Conservation (phyloP, 768 basidiomycete genomes). For the Mycena indigotica region DNA sequence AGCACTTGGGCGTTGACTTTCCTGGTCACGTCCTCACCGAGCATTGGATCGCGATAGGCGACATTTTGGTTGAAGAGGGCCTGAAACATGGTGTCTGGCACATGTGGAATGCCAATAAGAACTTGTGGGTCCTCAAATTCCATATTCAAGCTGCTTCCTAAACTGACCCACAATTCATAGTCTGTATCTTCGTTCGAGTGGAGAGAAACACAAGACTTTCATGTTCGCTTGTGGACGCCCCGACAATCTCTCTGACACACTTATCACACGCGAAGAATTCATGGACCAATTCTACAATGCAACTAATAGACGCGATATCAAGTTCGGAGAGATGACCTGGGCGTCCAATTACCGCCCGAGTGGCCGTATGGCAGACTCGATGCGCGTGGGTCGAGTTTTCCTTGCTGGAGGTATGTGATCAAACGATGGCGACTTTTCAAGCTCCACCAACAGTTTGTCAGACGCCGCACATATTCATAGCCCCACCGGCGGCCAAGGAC, state of each 20-base stretch:
- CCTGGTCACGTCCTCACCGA: constrained; percentile 39
- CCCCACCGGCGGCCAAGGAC: constrained; percentile 45
- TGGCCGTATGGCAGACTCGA: constrained; percentile 48
- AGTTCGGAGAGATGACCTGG: constrained; percentile 31
- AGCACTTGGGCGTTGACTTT: constrained; percentile 42
- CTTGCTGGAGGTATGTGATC: constrained; percentile 44
- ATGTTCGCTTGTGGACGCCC: constrained; percentile 4
- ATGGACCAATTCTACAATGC: constrained; percentile 29
- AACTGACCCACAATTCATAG: not conserved
- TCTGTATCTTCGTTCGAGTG: not conserved
- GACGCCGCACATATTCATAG: constrained; percentile 53
- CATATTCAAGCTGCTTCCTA: too few relatives aligned
- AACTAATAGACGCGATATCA: constrained; percentile 32
- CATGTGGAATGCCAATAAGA: constrained; percentile 21
- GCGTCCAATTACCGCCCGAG: constrained; percentile 39
- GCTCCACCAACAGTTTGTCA: constrained; percentile 20
- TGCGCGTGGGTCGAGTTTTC: constrained; percentile 45
- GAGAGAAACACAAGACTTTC: not conserved
- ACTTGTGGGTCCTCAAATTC: constrained; percentile 11
- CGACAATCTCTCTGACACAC: constrained; percentile 11
- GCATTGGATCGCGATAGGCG: constrained; percentile 33
- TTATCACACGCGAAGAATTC: constrained; percentile 27
- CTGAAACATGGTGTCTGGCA: constrained; percentile 33
- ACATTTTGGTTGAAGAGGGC: constrained; percentile 36
- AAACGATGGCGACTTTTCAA: not conserved